Evolutionary conservation across 257 asterid species (phyloP).

Genomic region (Petunia secreta): DNA sequence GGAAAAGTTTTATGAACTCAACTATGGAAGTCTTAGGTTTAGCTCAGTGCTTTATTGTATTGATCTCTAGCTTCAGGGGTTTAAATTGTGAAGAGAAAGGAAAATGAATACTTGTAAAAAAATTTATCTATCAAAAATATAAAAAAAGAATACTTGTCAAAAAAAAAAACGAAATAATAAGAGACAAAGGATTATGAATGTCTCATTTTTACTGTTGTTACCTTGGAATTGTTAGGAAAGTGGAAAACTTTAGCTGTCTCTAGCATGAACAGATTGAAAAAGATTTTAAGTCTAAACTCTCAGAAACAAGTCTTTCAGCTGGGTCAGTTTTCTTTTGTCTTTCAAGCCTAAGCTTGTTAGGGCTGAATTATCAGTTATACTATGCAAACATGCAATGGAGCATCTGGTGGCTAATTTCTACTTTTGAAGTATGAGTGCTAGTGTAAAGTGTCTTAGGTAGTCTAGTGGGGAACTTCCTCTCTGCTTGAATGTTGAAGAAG

Average conservation of each 20-base stretch:
- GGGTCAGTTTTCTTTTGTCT: neutral
- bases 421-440: neutral
- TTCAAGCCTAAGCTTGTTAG: neutral
- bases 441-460: constrained; percentile 9
- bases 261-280: neutral
- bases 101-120: neutral
- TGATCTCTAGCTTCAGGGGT: neutral
- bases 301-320: neutral
- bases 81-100: constrained; percentile 8
- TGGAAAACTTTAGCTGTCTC: neutral
- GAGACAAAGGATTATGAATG: neutral
- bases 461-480: neutral
- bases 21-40: neutral
- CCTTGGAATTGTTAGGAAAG: neutral
- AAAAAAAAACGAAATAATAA: too few relatives aligned
- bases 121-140: too few relatives aligned
- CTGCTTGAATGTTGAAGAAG: neutral
- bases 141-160: too few relatives aligned
- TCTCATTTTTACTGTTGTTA: neutral
- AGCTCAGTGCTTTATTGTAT: neutral
- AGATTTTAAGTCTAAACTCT: neutral
- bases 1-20: neutral
- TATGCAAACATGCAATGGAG: neutral
- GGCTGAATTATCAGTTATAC: constrained; percentile 10
- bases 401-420: neutral